A percentile compares a stretch with the other conserved stretches of the same genome.
Conservation (phyloP, 768 basidiomycete species). For the Pulveroboletus sp. region DNA sequence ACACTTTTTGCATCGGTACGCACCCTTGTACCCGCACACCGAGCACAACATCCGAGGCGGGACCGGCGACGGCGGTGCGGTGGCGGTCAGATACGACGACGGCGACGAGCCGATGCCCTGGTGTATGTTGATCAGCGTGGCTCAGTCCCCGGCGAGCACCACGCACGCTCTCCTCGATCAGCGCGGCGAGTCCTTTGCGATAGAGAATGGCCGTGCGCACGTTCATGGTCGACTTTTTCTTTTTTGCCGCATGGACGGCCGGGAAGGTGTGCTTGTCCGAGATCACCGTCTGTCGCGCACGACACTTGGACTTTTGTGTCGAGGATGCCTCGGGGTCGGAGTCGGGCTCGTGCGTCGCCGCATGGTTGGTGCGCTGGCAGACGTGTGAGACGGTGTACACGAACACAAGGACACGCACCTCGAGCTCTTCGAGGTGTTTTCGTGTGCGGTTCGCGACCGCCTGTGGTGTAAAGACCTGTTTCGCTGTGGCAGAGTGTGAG, state of each 20-base stretch:
- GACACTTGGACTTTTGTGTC: constrained; percentile 47
- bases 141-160: background rate
- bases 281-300: constrained; percentile 68
- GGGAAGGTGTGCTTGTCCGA: constrained; percentile 67
- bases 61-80: constrained; percentile 53
- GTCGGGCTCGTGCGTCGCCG: constrained; percentile 42
- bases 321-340: constrained; percentile 24
- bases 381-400: background rate
- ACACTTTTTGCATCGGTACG: constrained; percentile 77
- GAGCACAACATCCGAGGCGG: constrained; percentile 76
- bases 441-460: constrained; percentile 73
- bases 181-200: constrained; percentile 69
- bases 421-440: constrained; percentile 80
- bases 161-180: constrained; percentile 81
- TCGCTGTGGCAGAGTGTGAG: constrained; percentile 28
- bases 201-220: constrained; percentile 80
- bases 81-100: constrained; percentile 73
- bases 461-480: constrained; percentile 53
- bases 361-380: constrained; percentile 72
- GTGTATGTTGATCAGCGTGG: background rate
- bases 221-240: constrained; percentile 81
- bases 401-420: constrained; percentile 43
- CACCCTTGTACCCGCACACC: constrained; percentile 85
- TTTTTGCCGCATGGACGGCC: constrained; percentile 31
- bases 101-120: constrained; percentile 57